phyloP scores from a whole-genome alignment of 2,329 filamentous ascomycete species.

The Magnaporthiopsis rhizophila region DNA sequence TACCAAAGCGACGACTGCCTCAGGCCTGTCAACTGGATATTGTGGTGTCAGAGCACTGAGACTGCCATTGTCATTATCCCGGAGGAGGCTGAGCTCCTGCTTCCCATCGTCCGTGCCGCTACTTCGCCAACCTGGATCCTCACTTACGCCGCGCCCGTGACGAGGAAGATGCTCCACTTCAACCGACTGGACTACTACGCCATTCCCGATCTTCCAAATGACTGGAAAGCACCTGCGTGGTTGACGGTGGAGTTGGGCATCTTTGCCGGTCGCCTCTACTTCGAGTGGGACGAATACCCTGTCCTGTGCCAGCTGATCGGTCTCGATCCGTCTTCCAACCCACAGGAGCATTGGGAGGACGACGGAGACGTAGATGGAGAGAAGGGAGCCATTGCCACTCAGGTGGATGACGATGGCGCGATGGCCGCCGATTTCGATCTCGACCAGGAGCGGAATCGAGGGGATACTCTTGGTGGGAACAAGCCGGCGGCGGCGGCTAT shows the following conservation, averaged over 20 bases:
- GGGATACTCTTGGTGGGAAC: not conserved
- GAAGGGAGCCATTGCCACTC: not conserved
- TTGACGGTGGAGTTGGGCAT: constrained; percentile 51
- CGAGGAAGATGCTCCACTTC: constrained; percentile 51
- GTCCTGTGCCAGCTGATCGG: constrained; percentile 25
- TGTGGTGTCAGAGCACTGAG: constrained; percentile 41
- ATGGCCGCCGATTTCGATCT: too few species aligned
- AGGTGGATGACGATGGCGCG: not conserved
- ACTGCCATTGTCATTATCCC: constrained; percentile 51
- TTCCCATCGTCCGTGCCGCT: constrained; percentile 31
- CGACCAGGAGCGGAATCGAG: not conserved
- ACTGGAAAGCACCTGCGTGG: constrained; percentile 40
- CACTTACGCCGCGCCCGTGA: constrained; percentile 52
- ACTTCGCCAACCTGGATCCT: constrained; percentile 34
- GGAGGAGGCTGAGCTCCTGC: constrained; percentile 52
- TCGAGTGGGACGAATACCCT: constrained; percentile 39
- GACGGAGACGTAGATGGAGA: constrained; percentile 8
- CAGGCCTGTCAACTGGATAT: constrained; percentile 51
- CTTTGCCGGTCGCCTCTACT: constrained; percentile 52
- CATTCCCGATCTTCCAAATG: constrained; percentile 35
- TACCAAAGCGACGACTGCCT: constrained; percentile 19
- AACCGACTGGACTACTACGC: constrained; percentile 44
- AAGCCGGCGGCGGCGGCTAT: constrained; percentile 9
- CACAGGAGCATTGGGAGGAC: constrained; percentile 10
- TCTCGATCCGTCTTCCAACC: not conserved